Evolutionary conservation across 2,329 filamentous ascomycete species (phyloP).

Genomic region (Talaromyces sp.): DNA sequence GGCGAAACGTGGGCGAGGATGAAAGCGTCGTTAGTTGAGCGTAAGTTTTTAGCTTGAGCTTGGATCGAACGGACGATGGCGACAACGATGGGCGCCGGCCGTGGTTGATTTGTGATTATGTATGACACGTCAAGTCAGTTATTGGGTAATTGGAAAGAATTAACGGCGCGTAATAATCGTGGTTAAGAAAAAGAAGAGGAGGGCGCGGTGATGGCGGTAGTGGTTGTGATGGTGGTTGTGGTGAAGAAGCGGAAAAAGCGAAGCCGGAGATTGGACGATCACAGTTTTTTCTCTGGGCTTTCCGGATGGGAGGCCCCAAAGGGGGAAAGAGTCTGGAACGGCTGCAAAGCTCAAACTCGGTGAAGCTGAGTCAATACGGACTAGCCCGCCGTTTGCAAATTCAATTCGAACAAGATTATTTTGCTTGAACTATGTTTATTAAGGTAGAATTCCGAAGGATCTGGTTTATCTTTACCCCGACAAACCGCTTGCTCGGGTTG

Average conservation of each 20-base stretch:
- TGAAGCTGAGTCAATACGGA: neutral
- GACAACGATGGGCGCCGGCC: neutral
- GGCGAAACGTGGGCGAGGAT: conserved; percentile 6
- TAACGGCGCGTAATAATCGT: neutral
- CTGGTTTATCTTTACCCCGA: neutral
- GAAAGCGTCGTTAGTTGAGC: conserved; percentile 12
- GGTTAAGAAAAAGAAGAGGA: neutral
- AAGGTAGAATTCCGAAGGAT: neutral
- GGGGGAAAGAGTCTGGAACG: conserved; percentile 12
- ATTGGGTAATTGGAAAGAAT: neutral
- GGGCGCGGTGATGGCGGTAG: conserved; percentile 1
- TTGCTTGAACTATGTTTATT: neutral
- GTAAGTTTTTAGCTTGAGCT: conserved; percentile 6
- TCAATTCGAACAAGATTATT: neutral
- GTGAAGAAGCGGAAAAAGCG: conserved; percentile 10
- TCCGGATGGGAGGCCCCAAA: conserved; percentile 9
- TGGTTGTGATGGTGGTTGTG: neutral
- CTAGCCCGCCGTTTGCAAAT: neutral
- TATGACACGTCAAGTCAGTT: neutral
- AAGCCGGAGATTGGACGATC: conserved; percentile 10
- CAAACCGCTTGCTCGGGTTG: neutral
- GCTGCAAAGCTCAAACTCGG: conserved; percentile 1
- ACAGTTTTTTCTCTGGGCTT: conserved; percentile 10
- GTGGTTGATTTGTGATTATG: neutral
- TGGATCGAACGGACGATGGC: conserved; percentile 1